Evolutionary conservation across 495 filamentous ascomycete species (phyloP), one percentile per base, ranked within the genome.

Genomic region (Penicillium turbatum): DNA sequence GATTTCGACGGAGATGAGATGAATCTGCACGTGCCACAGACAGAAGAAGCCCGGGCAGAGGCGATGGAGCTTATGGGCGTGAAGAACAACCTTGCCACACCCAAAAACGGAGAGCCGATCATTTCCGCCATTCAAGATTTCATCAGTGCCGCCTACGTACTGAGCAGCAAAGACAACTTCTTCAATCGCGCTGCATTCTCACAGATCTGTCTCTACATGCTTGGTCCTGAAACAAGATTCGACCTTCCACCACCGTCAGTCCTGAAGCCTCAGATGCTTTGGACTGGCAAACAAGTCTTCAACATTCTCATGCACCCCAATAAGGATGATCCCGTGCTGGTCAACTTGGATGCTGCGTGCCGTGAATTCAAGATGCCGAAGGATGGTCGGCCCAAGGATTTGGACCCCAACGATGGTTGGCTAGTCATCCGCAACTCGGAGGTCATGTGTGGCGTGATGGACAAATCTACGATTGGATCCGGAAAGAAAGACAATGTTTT

Each of bases 1-100:
- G 93, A 98, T 84, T 98, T 98, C 65, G 93, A 98, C 61, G 93
- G 93, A 59, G 93, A 98, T 57, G 93, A 98, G 70, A 98, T 98
- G 93, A 98, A 98, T 62, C 70, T 98, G 55, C 93, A 98, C 70
- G 91, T 98, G 5, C 93, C 93, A 13, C 93, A 98, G 66, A 98
- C 95, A 2, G 93, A 97, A 73, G 93, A 98, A 72, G 93, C 93
- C 11, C 82, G 95, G 44, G 86, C 92, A 7, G 93, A 98, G 65
- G 93, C 93, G 0, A 93, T 95, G 69, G 88, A 91, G 64, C 72
- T 98, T 37, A 98, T 98, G 95, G 95, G 95, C 42, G 93, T 98
- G 2, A 96, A 97, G 71, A 83, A 97, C 73, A 98, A 98, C 65
- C 70, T 98, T 41, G 86, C 84, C 11, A 98, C 93, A 0, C 93